These are phyloP conservation scores for Debaryomycetaceae sp. DNA, from an alignment of 1,139 yeast genomes.

Conservation along the genomic window DNA sequence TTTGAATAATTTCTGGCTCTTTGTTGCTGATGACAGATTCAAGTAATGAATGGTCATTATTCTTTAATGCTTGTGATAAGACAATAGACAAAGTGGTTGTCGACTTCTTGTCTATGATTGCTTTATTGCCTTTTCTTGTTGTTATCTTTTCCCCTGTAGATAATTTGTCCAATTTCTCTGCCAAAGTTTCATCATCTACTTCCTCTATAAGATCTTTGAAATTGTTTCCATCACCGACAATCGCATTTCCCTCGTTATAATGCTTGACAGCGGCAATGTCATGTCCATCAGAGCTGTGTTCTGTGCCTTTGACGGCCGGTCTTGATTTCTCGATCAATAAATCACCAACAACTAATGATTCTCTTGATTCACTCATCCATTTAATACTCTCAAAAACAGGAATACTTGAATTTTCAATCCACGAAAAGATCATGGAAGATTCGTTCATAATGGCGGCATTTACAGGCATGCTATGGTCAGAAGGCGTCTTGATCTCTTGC, in stretches of 20 bases:
- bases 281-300: conserved; percentile 49
- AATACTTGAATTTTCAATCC: conserved; percentile 70
- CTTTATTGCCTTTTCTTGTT: conserved; percentile 23
- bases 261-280: conserved; percentile 69
- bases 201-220: conserved; percentile 51
- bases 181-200: conserved; percentile 47
- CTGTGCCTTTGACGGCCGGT: conserved; percentile 28
- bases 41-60: conserved; percentile 65
- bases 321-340: conserved; percentile 38
- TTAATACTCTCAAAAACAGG: conserved; percentile 61
- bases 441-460: conserved; percentile 37
- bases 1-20: conserved; percentile 70
- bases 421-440: conserved; percentile 47
- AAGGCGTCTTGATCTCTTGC: conserved; percentile 29
- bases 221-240: conserved; percentile 63
- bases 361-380: conserved; percentile 45
- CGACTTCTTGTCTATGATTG: conserved; percentile 33
- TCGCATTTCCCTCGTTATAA: conserved; percentile 70
- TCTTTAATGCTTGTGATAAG: conserved; percentile 66
- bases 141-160: conserved; percentile 27
- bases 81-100: conserved; percentile 66
- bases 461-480: conserved; percentile 37
- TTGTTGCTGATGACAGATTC: conserved; percentile 78
- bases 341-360: conserved; percentile 19
- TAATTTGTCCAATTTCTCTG: conserved; percentile 54